Evolutionary conservation across 257 asterid genomes (phyloP).

Genomic region (Jacaranda mimosifolia): DNA sequence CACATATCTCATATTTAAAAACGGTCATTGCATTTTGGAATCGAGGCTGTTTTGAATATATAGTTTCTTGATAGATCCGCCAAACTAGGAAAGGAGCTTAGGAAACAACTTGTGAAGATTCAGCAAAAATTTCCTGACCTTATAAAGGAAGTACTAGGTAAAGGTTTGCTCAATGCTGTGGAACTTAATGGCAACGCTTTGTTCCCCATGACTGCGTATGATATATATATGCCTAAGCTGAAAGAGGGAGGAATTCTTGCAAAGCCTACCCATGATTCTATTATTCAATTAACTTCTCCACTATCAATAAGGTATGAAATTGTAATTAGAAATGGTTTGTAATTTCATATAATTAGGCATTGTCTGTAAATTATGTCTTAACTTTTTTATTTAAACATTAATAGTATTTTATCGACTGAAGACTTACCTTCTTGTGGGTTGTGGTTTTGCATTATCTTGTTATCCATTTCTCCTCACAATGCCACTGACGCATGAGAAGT

Average conservation of each 20-base stretch:
- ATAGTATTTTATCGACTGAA: too few relatives aligned
- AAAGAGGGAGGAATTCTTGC: constrained; percentile 95
- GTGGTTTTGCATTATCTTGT: too few relatives aligned
- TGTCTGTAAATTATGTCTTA: too few relatives aligned
- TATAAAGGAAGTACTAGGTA: constrained; percentile 89
- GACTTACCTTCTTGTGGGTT: too few relatives aligned
- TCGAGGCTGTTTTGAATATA: too few relatives aligned
- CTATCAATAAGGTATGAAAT: constrained; percentile 73
- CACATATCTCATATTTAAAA: too few relatives aligned
- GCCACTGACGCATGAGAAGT: too few relatives aligned
- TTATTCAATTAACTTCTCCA: constrained; percentile 89
- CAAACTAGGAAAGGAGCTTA: not conserved
- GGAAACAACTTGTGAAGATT: constrained; percentile 54
- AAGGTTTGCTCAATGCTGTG: constrained; percentile 90
- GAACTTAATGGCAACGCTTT: constrained; percentile 42
- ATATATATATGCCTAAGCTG: constrained; percentile 87
- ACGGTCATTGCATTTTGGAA: too few relatives aligned
- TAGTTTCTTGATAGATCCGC: too few relatives aligned
- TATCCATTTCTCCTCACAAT: too few relatives aligned
- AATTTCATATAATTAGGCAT: too few relatives aligned
- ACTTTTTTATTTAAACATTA: too few relatives aligned
- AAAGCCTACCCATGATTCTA: constrained; percentile 89
- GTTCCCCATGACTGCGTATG: constrained; percentile 81
- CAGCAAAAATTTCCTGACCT: constrained; percentile 72
- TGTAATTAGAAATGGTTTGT: not conserved